These are phyloP conservation scores for Colletotrichum sidae DNA, from an alignment of 2,329 filamentous ascomycete species.

Conservation along the genomic window DNA sequence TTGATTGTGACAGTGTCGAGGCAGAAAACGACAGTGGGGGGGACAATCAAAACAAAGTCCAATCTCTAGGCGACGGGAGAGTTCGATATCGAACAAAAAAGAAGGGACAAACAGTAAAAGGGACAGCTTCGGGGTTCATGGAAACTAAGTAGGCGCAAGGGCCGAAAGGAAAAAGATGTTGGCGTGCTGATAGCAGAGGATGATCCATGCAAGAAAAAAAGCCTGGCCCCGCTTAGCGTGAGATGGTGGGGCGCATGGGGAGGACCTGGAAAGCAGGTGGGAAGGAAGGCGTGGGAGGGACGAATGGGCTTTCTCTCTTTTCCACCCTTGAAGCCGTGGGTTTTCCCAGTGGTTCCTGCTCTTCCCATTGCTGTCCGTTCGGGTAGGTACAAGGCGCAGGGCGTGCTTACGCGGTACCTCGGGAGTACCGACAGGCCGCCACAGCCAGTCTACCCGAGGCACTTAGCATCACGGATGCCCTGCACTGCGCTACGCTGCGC, in stretches of 20 bases:
- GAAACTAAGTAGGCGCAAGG: constrained; percentile 32
- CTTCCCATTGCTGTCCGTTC: constrained; percentile 20
- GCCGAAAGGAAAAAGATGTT: constrained; percentile 32
- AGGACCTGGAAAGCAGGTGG: not conserved
- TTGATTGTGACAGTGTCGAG: constrained; percentile 1
- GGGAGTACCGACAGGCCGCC: constrained; percentile 18
- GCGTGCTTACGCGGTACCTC: constrained; percentile 17
- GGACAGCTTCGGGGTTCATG: constrained; percentile 31
- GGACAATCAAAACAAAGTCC: not conserved
- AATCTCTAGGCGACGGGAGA: constrained; percentile 12
- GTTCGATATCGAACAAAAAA: constrained; percentile 22
- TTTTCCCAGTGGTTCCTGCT: constrained; percentile 26
- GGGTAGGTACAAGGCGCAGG: constrained; percentile 21
- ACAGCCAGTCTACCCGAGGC: not conserved
- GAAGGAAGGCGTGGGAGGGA: not conserved
- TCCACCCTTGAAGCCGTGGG: not conserved
- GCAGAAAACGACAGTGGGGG: constrained; percentile 1
- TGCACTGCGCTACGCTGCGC: not conserved
- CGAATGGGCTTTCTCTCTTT: constrained; percentile 10
- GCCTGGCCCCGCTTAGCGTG: constrained; percentile 31
- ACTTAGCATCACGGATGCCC: not conserved
- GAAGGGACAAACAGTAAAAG: constrained; percentile 12
- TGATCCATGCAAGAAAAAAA: constrained; percentile 34
- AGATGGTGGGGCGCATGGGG: constrained; percentile 17
- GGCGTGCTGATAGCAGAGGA: constrained; percentile 35